These are phyloP conservation scores for Tripterygium wilfordii DNA, from an alignment of 177 flowering plant genomes.

Conservation along the genomic window DNA sequence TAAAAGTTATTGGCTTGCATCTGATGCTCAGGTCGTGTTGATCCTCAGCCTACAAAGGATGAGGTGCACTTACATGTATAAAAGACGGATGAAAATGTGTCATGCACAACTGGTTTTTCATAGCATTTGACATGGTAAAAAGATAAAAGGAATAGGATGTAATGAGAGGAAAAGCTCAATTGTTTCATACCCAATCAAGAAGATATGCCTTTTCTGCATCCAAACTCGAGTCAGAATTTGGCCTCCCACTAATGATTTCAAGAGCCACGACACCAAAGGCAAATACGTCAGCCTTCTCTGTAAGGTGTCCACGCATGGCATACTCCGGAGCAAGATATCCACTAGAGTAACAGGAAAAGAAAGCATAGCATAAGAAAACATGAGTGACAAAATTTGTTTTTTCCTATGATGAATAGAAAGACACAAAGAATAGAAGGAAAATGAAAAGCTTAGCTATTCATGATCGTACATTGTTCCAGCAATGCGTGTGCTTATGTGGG, in stretches of 20 bases:
- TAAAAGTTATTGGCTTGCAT: no score
- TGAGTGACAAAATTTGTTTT: neutral
- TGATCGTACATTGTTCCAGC: conserved; percentile 67
- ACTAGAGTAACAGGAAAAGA: conserved; percentile 17
- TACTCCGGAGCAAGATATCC: conserved; percentile 75
- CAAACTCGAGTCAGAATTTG: conserved; percentile 43
- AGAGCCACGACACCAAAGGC: conserved; percentile 65
- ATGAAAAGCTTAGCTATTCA: neutral
- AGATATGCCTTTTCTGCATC: conserved; percentile 43
- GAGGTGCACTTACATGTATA: no score
- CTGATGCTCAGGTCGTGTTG: no score
- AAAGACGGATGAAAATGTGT: no score
- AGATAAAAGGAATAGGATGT: neutral
- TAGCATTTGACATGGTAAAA: no score
- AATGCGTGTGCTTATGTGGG: conserved; percentile 72
- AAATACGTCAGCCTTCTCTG: conserved; percentile 67
- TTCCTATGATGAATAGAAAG: no score
- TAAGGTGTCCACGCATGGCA: conserved; percentile 74
- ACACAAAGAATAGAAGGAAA: neutral
- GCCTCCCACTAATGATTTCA: conserved; percentile 62
- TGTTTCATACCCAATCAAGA: conserved; percentile 53
- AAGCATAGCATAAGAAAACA: conserved; percentile 32
- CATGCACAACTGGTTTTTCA: no score
- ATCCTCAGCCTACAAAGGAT: no score
- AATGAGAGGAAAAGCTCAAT: neutral